A percentile compares a stretch with the other conserved stretches of the same genome.
These are phyloP conservation scores for Gyromitra esculenta DNA, from an alignment of 2,329 filamentous ascomycete species.

Conservation along the genomic window DNA sequence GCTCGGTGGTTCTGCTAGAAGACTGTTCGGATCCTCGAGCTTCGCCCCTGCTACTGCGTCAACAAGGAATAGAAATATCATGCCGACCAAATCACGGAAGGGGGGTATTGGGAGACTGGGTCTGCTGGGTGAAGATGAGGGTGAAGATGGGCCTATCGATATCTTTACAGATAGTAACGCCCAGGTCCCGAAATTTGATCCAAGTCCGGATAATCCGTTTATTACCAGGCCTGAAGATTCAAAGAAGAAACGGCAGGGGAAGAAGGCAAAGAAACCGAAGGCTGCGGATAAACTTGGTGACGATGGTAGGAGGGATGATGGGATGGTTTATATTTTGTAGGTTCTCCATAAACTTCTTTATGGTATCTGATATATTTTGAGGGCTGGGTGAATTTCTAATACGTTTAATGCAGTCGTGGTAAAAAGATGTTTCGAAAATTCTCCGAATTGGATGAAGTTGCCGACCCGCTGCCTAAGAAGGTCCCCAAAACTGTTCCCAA, in stretches of 20 bases:
- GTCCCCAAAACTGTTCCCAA: slow-evolving; percentile 12
- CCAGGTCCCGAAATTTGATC: slow-evolving; percentile 74
- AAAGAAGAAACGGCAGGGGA: slow-evolving; percentile 60
- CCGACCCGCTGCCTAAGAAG: slow-evolving; percentile 40
- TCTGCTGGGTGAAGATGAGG: slow-evolving; percentile 65
- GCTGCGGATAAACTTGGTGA: slow-evolving; percentile 71
- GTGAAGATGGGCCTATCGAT: slow-evolving; percentile 68
- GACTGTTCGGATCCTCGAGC: slow-evolving; percentile 65
- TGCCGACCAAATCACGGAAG: slow-evolving; percentile 24
- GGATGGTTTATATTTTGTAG: slow-evolving; percentile 80
- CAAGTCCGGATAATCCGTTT: slow-evolving; percentile 77
- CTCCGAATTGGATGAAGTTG: slow-evolving; percentile 59
- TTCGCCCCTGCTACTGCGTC: slow-evolving; percentile 69
- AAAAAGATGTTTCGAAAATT: slow-evolving; percentile 81
- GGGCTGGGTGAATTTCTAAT: slow-evolving; percentile 69
- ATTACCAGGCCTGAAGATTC: slow-evolving; percentile 64
- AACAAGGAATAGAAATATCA: slow-evolving; percentile 65
- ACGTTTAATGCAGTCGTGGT: slow-evolving; percentile 70
- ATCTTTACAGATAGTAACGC: slow-evolving; percentile 86
- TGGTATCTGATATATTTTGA: background rate
- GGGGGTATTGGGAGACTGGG: slow-evolving; percentile 64
- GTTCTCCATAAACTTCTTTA: slow-evolving; percentile 60
- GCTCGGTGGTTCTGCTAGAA: slow-evolving; percentile 62
- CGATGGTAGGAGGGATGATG: slow-evolving; percentile 73
- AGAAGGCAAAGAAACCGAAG: slow-evolving; percentile 68